Evolutionary conservation across 805 yeast genomes (phyloP), one percentile per base, ranked within the genome.

Genomic region (Saccharomycopsis schoenii): DNA sequence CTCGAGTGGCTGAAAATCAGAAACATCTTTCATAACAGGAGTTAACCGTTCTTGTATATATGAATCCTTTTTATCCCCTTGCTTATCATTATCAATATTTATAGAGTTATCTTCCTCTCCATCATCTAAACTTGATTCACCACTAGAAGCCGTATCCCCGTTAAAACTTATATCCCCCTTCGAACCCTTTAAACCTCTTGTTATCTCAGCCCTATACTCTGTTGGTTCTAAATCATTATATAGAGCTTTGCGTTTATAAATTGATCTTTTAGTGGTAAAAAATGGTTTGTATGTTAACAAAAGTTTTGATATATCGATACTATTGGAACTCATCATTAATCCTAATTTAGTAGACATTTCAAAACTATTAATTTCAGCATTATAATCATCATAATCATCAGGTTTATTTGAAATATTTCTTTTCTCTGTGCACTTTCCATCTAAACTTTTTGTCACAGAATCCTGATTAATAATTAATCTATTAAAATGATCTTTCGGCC

Each of bases 21-120:
- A 17, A 5, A 58, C 56, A 29, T 61, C 58, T 19, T 51, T 50
- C 24, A n/a, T 9, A 36, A 21, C 50, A 51, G 54, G 34, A 47
- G 21, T 11, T 11, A 29, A 21, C 37, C 42, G 25, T 40, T 25
- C 37, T 40, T 40, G 58, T 17, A 24, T n/a, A 41, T 40, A 56
- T 14, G 36, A 56, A 37, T 47, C n/a, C 11, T 24, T 39, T 14
- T 19, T 41, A 12, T 50, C 29, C 9, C 25, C 34, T n/a, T 47
- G 41, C 4, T 43, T 34, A 14, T 21, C 15, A 29, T 29, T 29
- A 29, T 34, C 51, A 21, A 43, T 11, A 15, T 37, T 19, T 2
- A 21, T 29, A 1, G 34, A 24, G 2, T 29, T 54, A 25, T 42
- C 19, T 17, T 42, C 34, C 39, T 36, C 25, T 43, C 19, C 59